These are phyloP conservation scores for Toxicodendron radicans DNA, from an alignment of 345 rosid genomes.

Conservation along the genomic window DNA sequence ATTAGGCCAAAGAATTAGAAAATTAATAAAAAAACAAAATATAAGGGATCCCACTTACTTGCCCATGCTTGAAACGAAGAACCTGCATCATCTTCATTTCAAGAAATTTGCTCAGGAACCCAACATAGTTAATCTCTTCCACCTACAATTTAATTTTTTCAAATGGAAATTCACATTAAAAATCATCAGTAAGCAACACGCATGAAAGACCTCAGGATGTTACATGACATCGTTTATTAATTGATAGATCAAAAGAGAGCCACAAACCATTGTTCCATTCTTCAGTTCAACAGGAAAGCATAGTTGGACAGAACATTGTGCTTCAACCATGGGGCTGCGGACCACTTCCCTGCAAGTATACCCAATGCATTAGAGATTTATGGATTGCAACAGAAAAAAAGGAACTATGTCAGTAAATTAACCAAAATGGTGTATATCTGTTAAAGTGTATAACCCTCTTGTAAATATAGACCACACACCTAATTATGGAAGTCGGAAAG, in stretches of 20 bases:
- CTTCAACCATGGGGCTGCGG: slow-evolving; percentile 88
- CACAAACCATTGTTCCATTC: slow-evolving; percentile 74
- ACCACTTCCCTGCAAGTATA: slow-evolving; percentile 70
- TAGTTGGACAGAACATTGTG: slow-evolving; percentile 84
- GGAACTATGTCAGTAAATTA: neutral
- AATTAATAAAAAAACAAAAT: slow-evolving; percentile 6
- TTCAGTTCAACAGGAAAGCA: slow-evolving; percentile 89
- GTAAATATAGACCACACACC: slow-evolving; percentile 34
- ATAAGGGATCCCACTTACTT: slow-evolving; percentile 41
- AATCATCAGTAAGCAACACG: slow-evolving; percentile 7
- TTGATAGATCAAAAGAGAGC: slow-evolving; percentile 16
- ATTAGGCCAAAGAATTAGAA: slow-evolving; percentile 20
- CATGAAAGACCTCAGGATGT: neutral
- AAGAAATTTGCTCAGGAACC: slow-evolving; percentile 76
- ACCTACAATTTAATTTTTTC: slow-evolving; percentile 42
- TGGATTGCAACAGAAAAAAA: neutral
- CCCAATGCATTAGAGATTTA: slow-evolving; percentile 23
- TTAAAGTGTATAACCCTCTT: neutral
- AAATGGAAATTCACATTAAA: slow-evolving; percentile 10
- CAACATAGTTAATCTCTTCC: slow-evolving; percentile 74
- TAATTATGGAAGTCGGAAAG: slow-evolving; percentile 61
- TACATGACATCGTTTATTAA: slow-evolving; percentile 9
- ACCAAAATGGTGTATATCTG: neutral
- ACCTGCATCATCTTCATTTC: slow-evolving; percentile 84
- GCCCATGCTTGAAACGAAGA: slow-evolving; percentile 91